Conservation (phyloP, 148 eudicot genomes). For the Rhododendron ovatum region DNA sequence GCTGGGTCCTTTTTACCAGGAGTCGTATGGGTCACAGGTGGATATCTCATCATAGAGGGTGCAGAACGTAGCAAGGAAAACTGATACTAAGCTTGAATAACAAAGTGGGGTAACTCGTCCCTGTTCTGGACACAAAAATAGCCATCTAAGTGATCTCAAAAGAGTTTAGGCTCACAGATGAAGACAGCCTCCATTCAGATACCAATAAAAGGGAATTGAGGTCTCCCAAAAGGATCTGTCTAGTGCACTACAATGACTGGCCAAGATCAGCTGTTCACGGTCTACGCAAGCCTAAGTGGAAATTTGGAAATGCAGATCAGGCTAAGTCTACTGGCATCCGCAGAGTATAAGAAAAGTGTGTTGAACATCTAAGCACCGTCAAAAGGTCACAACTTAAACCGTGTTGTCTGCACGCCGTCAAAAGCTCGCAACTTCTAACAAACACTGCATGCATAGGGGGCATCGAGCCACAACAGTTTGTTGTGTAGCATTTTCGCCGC, state of each 20-base stretch:
- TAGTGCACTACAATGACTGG: neutral
- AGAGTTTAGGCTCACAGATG: neutral
- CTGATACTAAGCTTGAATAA: neutral
- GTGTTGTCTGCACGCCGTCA: neutral
- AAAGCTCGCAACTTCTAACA: neutral
- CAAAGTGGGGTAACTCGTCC: neutral
- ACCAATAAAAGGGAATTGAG: neutral
- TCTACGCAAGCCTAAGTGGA: neutral
- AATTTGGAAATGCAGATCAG: neutral
- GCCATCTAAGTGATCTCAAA: neutral
- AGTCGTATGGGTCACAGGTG: neutral
- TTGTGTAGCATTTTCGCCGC: neutral
- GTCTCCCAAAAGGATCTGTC: neutral
- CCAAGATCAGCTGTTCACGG: neutral
- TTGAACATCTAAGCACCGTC: neutral
- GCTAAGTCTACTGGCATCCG: neutral
- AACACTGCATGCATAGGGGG: neutral
- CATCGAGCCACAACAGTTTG: neutral
- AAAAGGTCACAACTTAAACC: neutral
- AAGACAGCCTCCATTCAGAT: neutral
- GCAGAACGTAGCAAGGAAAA: neutral
- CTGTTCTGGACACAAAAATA: neutral
- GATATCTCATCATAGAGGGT: neutral
- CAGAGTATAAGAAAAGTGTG: neutral
- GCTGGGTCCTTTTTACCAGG: neutral